Evolutionary conservation across 768 basidiomycete genomes (phyloP).

Genomic region (Artomyces pyxidatus): DNA sequence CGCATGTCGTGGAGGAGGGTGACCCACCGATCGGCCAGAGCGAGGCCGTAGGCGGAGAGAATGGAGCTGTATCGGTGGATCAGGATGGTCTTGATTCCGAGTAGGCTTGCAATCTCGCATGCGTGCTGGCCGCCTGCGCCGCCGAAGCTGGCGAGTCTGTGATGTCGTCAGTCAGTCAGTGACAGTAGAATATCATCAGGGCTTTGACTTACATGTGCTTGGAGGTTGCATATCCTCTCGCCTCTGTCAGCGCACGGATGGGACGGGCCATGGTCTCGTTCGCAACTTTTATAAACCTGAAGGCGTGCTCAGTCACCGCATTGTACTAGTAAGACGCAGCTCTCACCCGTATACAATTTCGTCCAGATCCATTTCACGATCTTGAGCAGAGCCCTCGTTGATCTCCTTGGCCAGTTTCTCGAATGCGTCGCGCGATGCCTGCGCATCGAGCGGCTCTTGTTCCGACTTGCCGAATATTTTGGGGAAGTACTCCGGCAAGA

Average conservation of each 20-base stretch:
- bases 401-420: constrained; percentile 62
- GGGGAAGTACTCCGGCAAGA: constrained; percentile 87
- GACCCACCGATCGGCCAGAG: constrained; percentile 67
- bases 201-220: constrained; percentile 73
- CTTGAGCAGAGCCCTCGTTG: constrained; percentile 43
- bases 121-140: constrained; percentile 91
- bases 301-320: not conserved
- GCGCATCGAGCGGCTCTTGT: constrained; percentile 72
- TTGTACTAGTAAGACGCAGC: not conserved
- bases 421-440: constrained; percentile 62
- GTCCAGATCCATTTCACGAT: constrained; percentile 56
- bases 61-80: constrained; percentile 92
- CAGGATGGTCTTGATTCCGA: constrained; percentile 83
- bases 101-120: constrained; percentile 79
- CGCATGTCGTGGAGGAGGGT: not conserved
- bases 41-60: constrained; percentile 90
- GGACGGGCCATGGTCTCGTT: constrained; percentile 97
- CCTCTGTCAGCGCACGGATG: constrained; percentile 86
- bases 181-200: constrained; percentile 73
- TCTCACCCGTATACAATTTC: constrained; percentile 84
- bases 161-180: constrained; percentile 48
- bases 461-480: constrained; percentile 91
- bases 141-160: constrained; percentile 77
- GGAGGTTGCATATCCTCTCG: constrained; percentile 74
- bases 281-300: constrained; percentile 88